Percentiles rank a stretch among this genome's conserved stretches.
Evolutionary conservation across 1,284 basidiomycete species (phyloP).

Genomic region (Bondarzewia mesenterica): DNA sequence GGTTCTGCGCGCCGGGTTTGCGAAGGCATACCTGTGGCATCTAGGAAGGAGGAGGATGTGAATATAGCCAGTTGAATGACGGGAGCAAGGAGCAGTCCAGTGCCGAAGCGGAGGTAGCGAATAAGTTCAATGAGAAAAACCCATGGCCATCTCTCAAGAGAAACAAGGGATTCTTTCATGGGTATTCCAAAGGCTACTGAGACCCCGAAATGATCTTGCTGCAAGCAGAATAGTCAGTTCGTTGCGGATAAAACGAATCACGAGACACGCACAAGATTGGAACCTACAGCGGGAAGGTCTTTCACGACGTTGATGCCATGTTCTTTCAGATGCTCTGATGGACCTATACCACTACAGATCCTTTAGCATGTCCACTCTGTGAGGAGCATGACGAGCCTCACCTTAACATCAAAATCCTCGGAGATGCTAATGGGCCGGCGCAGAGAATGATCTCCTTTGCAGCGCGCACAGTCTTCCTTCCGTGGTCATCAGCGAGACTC

Average conservation of each 20-base stretch:
- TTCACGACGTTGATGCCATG: slow-evolving; percentile 38
- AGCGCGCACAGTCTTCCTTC: slow-evolving; percentile 14
- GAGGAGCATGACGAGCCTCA: slow-evolving; percentile 1
- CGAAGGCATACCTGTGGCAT: slow-evolving; percentile 3
- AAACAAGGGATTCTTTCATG: slow-evolving; percentile 19
- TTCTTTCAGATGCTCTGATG: slow-evolving; percentile 38
- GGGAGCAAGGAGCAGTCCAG: slow-evolving; percentile 18
- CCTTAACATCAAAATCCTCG: slow-evolving; percentile 27
- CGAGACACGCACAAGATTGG: slow-evolving; percentile 27
- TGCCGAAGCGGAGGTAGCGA: slow-evolving; percentile 18
- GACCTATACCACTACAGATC: slow-evolving; percentile 39
- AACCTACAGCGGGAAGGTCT: slow-evolving; percentile 47
- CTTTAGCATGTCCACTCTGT: neutral
- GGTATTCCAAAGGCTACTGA: slow-evolving; percentile 17
- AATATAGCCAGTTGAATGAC: slow-evolving; percentile 18
- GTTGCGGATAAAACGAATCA: neutral
- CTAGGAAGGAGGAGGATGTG: slow-evolving; percentile 13
- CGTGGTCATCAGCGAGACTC: slow-evolving; percentile 8
- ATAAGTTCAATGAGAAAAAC: slow-evolving; percentile 16
- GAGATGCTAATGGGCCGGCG: slow-evolving; percentile 24
- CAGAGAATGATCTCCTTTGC: slow-evolving; percentile 23
- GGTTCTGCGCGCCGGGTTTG: neutral
- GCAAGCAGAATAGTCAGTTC: slow-evolving; percentile 8
- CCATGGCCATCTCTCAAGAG: slow-evolving; percentile 17
- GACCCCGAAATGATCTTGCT: slow-evolving; percentile 25